phyloP scores from a whole-genome alignment of 2,329 filamentous ascomycete genomes.

The Zymoseptoria crescenta region DNA sequence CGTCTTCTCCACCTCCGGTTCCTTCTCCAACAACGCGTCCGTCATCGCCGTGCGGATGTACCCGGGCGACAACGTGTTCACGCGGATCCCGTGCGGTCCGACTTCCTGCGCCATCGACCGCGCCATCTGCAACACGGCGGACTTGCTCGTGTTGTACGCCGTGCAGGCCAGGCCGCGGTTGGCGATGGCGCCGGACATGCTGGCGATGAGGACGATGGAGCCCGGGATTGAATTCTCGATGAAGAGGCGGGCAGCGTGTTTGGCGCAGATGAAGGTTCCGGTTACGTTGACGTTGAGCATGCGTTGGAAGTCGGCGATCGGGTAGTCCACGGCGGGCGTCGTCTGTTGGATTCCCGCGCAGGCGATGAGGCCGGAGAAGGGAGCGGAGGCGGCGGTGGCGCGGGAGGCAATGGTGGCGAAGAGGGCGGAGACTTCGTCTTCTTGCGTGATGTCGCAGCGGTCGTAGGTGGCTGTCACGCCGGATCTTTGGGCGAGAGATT shows the following conservation, averaged over 20 bases:
- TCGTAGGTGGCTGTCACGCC: slow-evolving; percentile 61
- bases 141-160: slow-evolving; percentile 50
- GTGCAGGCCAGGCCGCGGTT: slow-evolving; percentile 41
- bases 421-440: slow-evolving; percentile 33
- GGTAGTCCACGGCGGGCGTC: slow-evolving; percentile 28
- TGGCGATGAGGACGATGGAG: slow-evolving; percentile 33
- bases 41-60: slow-evolving; percentile 33
- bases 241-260: slow-evolving; percentile 29
- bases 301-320: slow-evolving; percentile 26
- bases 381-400: slow-evolving; percentile 60
- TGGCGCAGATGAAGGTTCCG: slow-evolving; percentile 31
- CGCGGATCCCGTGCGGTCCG: slow-evolving; percentile 32
- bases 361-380: slow-evolving; percentile 43
- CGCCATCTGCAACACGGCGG: slow-evolving; percentile 46
- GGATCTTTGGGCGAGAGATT: slow-evolving; percentile 52
- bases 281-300: slow-evolving; percentile 34
- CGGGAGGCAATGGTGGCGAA: slow-evolving; percentile 58
- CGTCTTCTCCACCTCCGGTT: slow-evolving; percentile 45
- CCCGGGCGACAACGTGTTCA: slow-evolving; percentile 29
- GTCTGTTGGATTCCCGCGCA: slow-evolving; percentile 24
- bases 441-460: slow-evolving; percentile 68
- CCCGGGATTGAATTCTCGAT: slow-evolving; percentile 25
- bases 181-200: slow-evolving; percentile 30
- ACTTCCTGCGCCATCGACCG: slow-evolving; percentile 49
- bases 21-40: slow-evolving; percentile 29